Evolutionary conservation across 176 grass and related monocot species (phyloP), one percentile per base, ranked within the genome.

Genomic region (Triticum turgidum): DNA sequence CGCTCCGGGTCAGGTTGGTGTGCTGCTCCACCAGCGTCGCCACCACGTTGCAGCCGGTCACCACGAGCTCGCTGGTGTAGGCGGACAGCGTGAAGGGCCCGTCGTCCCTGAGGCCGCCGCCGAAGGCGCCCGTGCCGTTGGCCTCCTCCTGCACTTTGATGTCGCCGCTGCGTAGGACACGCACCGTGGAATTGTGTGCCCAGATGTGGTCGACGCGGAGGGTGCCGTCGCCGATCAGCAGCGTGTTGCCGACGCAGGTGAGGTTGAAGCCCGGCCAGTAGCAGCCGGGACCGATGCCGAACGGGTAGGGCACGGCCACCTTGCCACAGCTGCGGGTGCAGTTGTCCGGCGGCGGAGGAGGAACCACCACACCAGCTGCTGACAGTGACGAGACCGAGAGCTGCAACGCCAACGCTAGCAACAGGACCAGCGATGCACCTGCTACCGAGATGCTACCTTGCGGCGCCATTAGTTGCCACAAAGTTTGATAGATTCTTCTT

Each of bases 21-120:
- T 38, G 37, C 37, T 1, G 0, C 37, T 38, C 37, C 37, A 38
- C 41, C 6, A 80, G 78, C 61, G 39, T 80, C n/a, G 61, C 78
- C 78, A 66, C 38, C 38, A 81, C 29, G 54, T 87, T 80, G 68
- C 85, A 87, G 1, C 85, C 77, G 0, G 67, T 73, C 17, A 87
- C 54, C 5, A 74, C 39, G 11, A 87, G 21, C 8, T 34, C 61
- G 61, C 25, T 56, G 12, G 5, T 64, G 61, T 64, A 27, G 41
- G 9, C 41, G 24, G 61, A 64, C 22, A 64, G 24, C 24, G 22
- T 25, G 61, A 27, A 64, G 9, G 39, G 62, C 20, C 25, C 8
- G 17, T 22, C 79, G 9, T 7, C 38, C 64, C 61, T 2, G 78
- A 80, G 24, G 42, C n/a, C 21, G 7, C 61, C 15, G 2, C 2